A percentile compares a stretch with the other conserved stretches of the same genome.
phyloP scores from a whole-genome alignment of 148 eudicot genomes.

The Salicornia ramosissima region DNA sequence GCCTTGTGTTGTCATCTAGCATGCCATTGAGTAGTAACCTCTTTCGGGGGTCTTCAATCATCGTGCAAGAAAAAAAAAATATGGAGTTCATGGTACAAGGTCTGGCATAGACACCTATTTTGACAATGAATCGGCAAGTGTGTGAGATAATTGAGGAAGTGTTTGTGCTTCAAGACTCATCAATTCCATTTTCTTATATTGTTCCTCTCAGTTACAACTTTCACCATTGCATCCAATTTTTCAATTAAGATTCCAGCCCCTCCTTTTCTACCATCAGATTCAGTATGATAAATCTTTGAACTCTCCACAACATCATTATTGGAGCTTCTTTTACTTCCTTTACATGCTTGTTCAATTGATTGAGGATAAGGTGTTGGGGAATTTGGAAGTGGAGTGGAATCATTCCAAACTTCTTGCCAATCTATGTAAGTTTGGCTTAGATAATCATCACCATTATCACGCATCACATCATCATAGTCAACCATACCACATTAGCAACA shows the following conservation, averaged over 20 bases:
- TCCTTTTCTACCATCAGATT: too few relatives aligned
- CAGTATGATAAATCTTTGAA: too few relatives aligned
- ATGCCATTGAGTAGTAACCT: not conserved
- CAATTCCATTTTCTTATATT: not conserved
- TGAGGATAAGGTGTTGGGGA: not conserved
- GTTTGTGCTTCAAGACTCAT: not conserved
- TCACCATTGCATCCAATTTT: too few relatives aligned
- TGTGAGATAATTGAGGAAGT: not conserved
- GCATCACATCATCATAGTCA: too few relatives aligned
- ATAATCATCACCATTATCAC: not conserved
- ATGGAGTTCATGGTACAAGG: not conserved
- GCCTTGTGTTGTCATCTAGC: too few relatives aligned
- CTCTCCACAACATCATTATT: too few relatives aligned
- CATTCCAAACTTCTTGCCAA: slow-evolving; percentile 1
- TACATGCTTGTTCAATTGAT: not conserved
- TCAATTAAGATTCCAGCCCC: too few relatives aligned
- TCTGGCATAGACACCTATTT: not conserved
- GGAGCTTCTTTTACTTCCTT: not conserved
- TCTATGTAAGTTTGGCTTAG: not conserved
- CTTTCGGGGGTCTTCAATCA: slow-evolving; percentile 1
- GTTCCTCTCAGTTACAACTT: not conserved
- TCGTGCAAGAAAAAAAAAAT: not conserved
- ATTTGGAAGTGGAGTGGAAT: not conserved
- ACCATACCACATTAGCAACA: too few relatives aligned
- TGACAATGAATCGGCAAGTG: not conserved